Conservation (phyloP, 495 filamentous ascomycete genomes). For the Hypoxylon perforatum region DNA sequence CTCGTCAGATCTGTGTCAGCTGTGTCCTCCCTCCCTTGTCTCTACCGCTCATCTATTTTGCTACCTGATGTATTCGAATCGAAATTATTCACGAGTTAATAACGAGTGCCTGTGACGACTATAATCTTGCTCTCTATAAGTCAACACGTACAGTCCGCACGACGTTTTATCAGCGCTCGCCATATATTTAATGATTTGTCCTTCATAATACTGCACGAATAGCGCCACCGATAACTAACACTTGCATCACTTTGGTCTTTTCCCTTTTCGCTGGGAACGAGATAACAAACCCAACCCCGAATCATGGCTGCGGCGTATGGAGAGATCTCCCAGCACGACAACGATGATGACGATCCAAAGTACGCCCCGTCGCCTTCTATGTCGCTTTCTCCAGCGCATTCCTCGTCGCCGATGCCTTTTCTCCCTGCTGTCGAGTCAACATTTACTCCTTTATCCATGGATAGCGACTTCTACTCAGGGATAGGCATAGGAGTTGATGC, state of each 20-base stretch:
- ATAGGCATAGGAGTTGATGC: slow-evolving; percentile 1
- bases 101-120: neutral
- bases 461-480: slow-evolving; percentile 47
- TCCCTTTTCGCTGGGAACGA: neutral
- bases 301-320: slow-evolving; percentile 51
- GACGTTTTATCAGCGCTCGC: slow-evolving; percentile 15
- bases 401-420: slow-evolving; percentile 46
- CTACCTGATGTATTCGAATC: slow-evolving; percentile 6
- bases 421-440: slow-evolving; percentile 49
- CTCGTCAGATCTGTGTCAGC: slow-evolving; percentile 24
- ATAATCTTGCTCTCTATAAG: slow-evolving; percentile 4
- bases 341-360: slow-evolving; percentile 42
- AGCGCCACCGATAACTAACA: neutral
- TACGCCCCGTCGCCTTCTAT: slow-evolving; percentile 33
- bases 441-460: slow-evolving; percentile 60
- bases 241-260: neutral
- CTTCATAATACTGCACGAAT: slow-evolving; percentile 6
- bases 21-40: neutral
- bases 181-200: slow-evolving; percentile 12
- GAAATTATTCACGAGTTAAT: neutral
- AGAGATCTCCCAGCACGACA: slow-evolving; percentile 46
- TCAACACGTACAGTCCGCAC: slow-evolving; percentile 24
- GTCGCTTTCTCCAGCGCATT: slow-evolving; percentile 40
- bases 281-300: neutral
- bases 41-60: neutral